Evolutionary conservation across 805 yeast species (phyloP).

Genomic region (Maudiozyma bulderi): DNA sequence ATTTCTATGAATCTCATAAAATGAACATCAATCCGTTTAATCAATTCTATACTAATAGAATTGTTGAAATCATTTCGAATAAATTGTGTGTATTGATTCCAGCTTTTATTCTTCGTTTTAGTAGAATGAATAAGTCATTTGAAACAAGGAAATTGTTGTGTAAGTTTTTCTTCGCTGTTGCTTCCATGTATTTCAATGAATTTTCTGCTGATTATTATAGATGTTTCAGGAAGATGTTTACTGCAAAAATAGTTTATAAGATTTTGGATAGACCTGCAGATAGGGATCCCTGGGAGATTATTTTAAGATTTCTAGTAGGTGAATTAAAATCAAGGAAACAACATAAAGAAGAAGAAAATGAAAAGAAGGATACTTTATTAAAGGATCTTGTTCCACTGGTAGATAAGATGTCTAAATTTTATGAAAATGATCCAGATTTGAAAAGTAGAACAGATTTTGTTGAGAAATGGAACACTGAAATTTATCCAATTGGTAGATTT

Average conservation of each 20-base stretch:
- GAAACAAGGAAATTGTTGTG: slow-evolving; percentile 10
- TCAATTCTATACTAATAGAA: slow-evolving; percentile 22
- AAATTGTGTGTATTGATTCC: slow-evolving; percentile 21
- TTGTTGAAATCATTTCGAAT: slow-evolving; percentile 21
- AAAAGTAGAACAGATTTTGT: slow-evolving; percentile 2
- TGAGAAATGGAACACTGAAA: slow-evolving; percentile 11
- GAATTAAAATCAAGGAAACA: slow-evolving; percentile 7
- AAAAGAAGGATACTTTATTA: slow-evolving; percentile 4
- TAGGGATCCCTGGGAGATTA: slow-evolving; percentile 21
- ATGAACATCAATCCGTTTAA: slow-evolving; percentile 10
- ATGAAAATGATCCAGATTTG: not conserved
- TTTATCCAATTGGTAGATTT: slow-evolving; percentile 13
- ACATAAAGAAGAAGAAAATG: not conserved
- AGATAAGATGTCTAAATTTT: not conserved
- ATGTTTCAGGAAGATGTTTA: slow-evolving; percentile 24
- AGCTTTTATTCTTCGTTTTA: slow-evolving; percentile 18
- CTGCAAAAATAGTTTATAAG: slow-evolving; percentile 21
- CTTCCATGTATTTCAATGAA: slow-evolving; percentile 25
- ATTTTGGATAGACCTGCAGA: slow-evolving; percentile 15
- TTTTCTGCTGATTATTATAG: slow-evolving; percentile 24
- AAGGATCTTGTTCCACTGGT: slow-evolving; percentile 3
- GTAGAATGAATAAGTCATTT: slow-evolving; percentile 8
- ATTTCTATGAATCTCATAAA: slow-evolving; percentile 9
- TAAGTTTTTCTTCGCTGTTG: slow-evolving; percentile 14
- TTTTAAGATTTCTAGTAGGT: slow-evolving; percentile 16